A percentile compares a stretch with the other conserved stretches of the same genome.
Evolutionary conservation across 2,329 filamentous ascomycete species (phyloP).

Genomic region (Venturia pyrina): DNA sequence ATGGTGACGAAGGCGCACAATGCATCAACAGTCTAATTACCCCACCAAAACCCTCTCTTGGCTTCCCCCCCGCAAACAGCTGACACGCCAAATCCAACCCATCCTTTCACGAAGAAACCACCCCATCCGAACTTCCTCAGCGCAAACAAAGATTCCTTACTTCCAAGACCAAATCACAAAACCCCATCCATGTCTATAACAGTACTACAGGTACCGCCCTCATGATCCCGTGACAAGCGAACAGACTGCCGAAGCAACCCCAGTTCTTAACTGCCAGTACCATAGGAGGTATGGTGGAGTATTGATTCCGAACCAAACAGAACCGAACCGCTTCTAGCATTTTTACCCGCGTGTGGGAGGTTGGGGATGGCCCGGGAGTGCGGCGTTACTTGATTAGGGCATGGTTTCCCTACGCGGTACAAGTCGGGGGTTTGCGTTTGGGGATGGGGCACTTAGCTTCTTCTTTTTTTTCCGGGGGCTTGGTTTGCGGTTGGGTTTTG

Average conservation of each 20-base stretch:
- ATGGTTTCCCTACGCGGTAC: not conserved
- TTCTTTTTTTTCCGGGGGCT: too few species aligned
- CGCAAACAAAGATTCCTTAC: not conserved
- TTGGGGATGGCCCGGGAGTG: too few species aligned
- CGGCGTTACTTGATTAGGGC: not conserved
- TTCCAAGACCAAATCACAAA: not conserved
- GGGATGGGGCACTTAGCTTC: too few species aligned
- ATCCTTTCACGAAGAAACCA: not conserved
- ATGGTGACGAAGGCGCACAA: not conserved
- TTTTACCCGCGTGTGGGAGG: too few species aligned
- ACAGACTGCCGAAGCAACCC: too few species aligned
- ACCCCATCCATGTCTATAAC: not conserved
- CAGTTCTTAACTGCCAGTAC: too few species aligned
- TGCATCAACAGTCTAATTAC: not conserved
- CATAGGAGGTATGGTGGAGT: too few species aligned
- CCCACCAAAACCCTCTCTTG: not conserved
- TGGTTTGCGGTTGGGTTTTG: too few species aligned
- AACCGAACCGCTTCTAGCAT: not conserved
- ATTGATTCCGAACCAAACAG: too few species aligned
- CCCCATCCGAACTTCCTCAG: not conserved
- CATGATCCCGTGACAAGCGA: not conserved
- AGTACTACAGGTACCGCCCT: not conserved
- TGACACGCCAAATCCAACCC: not conserved
- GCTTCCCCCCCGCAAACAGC: not conserved
- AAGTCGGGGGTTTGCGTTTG: too few species aligned